Base-by-base conservation (phyloP, 495 filamentous ascomycete genomes). In the Tetracladium setigerum region DNA sequence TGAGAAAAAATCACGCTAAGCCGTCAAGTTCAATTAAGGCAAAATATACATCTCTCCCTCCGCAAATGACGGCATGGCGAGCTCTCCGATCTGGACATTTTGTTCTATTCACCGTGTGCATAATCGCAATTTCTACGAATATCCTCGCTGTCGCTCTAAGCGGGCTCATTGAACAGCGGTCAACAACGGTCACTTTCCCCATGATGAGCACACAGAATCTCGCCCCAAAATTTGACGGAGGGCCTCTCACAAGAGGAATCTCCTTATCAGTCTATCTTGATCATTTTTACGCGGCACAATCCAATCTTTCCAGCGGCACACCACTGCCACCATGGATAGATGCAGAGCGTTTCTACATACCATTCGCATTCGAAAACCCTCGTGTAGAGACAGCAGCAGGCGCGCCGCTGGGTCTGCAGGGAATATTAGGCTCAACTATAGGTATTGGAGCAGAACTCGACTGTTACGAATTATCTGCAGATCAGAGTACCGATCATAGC, bases 1-100 rank as follows among this genome's bases (percentile, higher is more conserved):
- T 77, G 0, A 40, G 55, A 12, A 46, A 49, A 24, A 62, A 65
- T 8, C 51, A 56, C 9, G 55, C 65, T 10, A n/a, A 18, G 24
- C 16, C 64, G 2, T 46, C 44, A 2, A 51, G 5, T 13, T 67
- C 70, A 4, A 45, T 75, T 4, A 41, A 55, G 1, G 41, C 64
- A 2, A 62, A 61, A 44, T 76, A 75, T 49, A 67, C 63, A 7
- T 63, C 65, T 14, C 33, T 67, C 0, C 68, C 72, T 2, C 72
- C 73, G n/a, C 71, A 69, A 14, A 39, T 77, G 8, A 46, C 42
- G 0, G 12, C 69, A 18, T 61, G 61, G 50, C 56, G 58, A 18
- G 68, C 73, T 0, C 37, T 72, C 2, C 54, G 56, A 2, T 42
- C 55, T 7, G 22, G 62, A 0, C 71, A 76, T 44, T 50, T 66